Conservation (phyloP, 495 filamentous ascomycete species). For the Podospora conica region DNA sequence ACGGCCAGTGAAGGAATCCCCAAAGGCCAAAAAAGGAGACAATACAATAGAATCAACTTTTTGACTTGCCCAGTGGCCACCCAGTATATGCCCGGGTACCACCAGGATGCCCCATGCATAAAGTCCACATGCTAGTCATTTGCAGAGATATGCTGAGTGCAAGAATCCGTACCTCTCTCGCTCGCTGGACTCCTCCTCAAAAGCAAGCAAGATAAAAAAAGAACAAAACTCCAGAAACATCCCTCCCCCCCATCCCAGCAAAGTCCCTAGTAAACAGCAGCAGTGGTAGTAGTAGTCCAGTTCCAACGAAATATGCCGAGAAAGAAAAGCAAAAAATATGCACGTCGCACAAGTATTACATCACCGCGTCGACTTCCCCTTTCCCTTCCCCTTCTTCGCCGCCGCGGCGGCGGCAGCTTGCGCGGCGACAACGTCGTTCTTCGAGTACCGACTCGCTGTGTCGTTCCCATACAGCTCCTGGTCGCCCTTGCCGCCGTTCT, state of each 20-base stretch:
- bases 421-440: constrained; percentile 28
- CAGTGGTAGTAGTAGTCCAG: background rate
- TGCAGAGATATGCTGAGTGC: background rate
- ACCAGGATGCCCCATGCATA: background rate
- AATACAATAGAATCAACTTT: background rate
- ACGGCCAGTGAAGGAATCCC: too few species aligned
- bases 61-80: background rate
- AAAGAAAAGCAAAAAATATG: background rate
- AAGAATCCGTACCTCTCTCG: background rate
- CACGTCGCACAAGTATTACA: background rate
- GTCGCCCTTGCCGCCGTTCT: constrained; percentile 78
- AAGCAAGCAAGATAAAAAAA: background rate
- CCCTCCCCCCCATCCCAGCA: background rate
- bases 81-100: background rate
- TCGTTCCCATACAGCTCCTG: constrained; percentile 66
- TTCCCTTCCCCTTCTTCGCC: constrained; percentile 28
- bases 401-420: constrained; percentile 22
- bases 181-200: background rate
- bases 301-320: background rate
- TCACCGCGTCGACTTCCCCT: constrained; percentile 15
- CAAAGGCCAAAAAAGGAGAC: background rate
- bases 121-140: background rate
- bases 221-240: background rate
- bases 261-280: background rate
- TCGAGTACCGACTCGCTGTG: constrained; percentile 42